A percentile compares a stretch with the other conserved stretches of the same genome.
Conservation (phyloP, 169 alveolate genomes). For the Plasmodium adleri region DNA sequence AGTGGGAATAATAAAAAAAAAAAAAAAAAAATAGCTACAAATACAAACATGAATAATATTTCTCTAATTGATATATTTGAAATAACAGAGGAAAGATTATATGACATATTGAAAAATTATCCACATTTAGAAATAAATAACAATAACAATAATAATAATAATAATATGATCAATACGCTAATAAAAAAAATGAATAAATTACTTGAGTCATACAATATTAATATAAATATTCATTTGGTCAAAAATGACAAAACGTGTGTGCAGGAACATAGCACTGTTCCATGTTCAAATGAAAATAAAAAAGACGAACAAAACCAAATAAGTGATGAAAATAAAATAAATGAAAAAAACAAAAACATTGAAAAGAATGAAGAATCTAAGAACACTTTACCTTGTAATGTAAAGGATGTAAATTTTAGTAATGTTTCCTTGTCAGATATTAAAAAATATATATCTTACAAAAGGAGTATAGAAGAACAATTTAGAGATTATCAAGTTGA, state of each 20-base stretch:
- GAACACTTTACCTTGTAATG: not conserved
- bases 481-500: not conserved
- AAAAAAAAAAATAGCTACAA: not conserved
- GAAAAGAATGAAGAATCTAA: not conserved
- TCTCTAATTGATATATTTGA: conserved; percentile 22
- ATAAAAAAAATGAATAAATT: conserved; percentile 34
- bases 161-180: not conserved
- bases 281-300: not conserved
- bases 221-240: conserved; percentile 12
- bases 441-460: conserved; percentile 20
- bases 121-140: not conserved
- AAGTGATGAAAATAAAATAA: not conserved
- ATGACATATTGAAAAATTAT: conserved; percentile 15
- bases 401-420: conserved; percentile 14
- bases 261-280: not conserved
- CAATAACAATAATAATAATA: not conserved
- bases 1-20: conserved; percentile 5
- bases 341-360: not conserved
- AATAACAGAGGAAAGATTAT: conserved; percentile 23
- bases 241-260: not conserved
- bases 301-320: not conserved
- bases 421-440: conserved; percentile 34
- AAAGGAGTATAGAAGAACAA: not conserved
- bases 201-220: conserved; percentile 20
- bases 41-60: not conserved